A percentile compares a stretch with the other conserved stretches of the same genome.
These are phyloP conservation scores for Microdochium bolleyi DNA, from an alignment of 2,329 filamentous ascomycete genomes.

Conservation along the genomic window DNA sequence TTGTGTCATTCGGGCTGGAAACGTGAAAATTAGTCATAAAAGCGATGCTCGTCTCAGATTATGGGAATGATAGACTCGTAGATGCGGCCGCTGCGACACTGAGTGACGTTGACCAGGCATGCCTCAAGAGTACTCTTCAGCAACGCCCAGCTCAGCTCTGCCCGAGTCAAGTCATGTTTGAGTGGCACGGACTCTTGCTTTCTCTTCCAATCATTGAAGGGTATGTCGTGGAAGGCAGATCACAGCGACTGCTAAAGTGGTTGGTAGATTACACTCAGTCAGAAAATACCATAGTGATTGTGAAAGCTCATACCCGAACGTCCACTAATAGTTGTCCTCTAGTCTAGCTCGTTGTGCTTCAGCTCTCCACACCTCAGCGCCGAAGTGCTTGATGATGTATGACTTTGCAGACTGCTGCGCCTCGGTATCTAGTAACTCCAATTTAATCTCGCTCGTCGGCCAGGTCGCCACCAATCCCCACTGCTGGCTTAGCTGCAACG, in stretches of 20 bases:
- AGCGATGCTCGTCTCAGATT: background rate
- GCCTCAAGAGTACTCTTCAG: background rate
- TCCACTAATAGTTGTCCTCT: too few relatives aligned
- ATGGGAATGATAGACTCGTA: background rate
- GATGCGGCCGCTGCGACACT: background rate
- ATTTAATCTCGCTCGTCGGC: too few relatives aligned
- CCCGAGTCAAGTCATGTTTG: background rate
- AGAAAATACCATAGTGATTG: too few relatives aligned
- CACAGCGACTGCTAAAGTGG: background rate
- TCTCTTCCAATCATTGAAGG: background rate
- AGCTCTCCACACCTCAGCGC: background rate
- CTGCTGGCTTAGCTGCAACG: background rate
- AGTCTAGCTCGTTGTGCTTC: background rate
- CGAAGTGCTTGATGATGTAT: too few relatives aligned
- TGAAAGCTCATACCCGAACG: too few relatives aligned
- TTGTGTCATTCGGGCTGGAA: background rate
- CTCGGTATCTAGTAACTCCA: too few relatives aligned
- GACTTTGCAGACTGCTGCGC: too few relatives aligned
- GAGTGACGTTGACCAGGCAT: background rate
- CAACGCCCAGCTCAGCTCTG: background rate
- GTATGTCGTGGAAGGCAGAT: background rate
- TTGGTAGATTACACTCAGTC: background rate
- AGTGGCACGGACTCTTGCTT: background rate
- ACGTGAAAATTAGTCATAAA: background rate
- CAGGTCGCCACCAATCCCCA: too few relatives aligned